Evolutionary conservation across 225 moss, liverwort and hornwort genomes (phyloP).

Genomic region (Bryoerythrophyllum caledonicum): DNA sequence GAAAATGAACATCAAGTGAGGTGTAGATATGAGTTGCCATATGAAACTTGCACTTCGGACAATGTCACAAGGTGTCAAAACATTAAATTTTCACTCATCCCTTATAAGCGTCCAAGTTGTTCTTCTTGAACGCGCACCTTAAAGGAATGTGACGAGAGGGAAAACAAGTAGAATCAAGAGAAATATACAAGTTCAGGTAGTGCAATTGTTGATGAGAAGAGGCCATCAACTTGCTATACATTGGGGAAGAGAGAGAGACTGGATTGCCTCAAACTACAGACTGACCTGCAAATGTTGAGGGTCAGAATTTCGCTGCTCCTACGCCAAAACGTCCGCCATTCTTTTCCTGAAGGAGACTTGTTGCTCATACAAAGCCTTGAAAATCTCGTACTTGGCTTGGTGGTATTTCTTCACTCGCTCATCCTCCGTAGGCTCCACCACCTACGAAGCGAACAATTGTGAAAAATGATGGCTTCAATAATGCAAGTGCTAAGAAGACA

Average conservation of each 20-base stretch:
- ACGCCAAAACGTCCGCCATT: conserved; percentile 60
- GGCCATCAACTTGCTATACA: conserved; percentile 27
- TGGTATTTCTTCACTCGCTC: conserved; percentile 81
- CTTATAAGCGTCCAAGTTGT: too few relatives aligned
- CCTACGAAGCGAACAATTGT: conserved; percentile 43
- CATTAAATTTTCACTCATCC: too few relatives aligned
- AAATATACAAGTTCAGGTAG: conserved; percentile 25
- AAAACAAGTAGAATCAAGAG: conserved; percentile 5
- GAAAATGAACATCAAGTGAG: not conserved
- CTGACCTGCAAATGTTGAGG: conserved; percentile 2
- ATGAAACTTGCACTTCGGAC: too few relatives aligned
- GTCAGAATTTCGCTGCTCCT: not conserved
- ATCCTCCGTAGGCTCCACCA: conserved; percentile 77
- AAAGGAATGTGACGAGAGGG: not conserved
- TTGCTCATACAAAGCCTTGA: conserved; percentile 75
- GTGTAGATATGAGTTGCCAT: too few relatives aligned
- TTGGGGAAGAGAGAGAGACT: not conserved
- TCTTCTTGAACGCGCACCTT: too few relatives aligned
- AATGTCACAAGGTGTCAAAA: too few relatives aligned
- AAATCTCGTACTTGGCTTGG: conserved; percentile 90
- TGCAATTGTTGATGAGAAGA: conserved; percentile 23
- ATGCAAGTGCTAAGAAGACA: not conserved
- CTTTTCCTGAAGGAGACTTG: conserved; percentile 60
- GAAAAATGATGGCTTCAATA: not conserved
- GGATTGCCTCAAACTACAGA: conserved; percentile 9